Evolutionary conservation across 805 yeast genomes (phyloP), one percentile per base, ranked within the genome.

Genomic region (Metschnikowia continentalis): DNA sequence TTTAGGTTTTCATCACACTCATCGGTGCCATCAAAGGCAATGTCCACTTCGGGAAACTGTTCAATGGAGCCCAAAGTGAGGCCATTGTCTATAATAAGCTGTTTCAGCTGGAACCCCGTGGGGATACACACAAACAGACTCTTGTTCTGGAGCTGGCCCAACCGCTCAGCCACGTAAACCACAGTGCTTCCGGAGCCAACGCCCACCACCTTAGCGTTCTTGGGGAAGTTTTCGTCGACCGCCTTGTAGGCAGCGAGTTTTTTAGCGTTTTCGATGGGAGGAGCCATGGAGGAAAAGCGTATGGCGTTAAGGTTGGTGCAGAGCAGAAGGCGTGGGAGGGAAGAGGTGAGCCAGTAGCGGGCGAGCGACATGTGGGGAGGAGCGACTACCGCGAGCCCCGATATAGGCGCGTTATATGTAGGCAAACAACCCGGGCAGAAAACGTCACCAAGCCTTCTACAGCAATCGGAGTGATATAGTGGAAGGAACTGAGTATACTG

Each of bases 11-110:
- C 65, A 68, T 92, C 99, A 51, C 91, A 91, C 70, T 94, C 99
- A 69, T 94, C 99, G 2, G 99, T 98, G 42, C 99, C 99, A 68
- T 94, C 99, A 66, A 94, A 94, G 1, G 97, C 96, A 60, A 94
- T 82, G 66, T 94, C 99, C 42, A 94, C 73, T 23, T 78, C 77
- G 2, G 96, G 88, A 55, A 73, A 84, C 72, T 90, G 91, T 62
- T 92, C 97, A 53, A 92, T 81, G 8, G 87, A 76, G 1, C 96
- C 96, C 56, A 91, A 75, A 38, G 69, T 77, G 55, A 94, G 76
- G 0, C 94, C 94, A 61, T 90, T 90, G 51, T 81, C 86, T 52
- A 89, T 72, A 60, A 94, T 91, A 58, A 94, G 78, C 61, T 85
- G 89, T 62, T 87, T 87, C 42, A 95, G 86, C 71, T 94, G 99